Base-by-base conservation (phyloP, 225 moss, liverwort and hornwort genomes). In the Polytrichum commune region DNA sequence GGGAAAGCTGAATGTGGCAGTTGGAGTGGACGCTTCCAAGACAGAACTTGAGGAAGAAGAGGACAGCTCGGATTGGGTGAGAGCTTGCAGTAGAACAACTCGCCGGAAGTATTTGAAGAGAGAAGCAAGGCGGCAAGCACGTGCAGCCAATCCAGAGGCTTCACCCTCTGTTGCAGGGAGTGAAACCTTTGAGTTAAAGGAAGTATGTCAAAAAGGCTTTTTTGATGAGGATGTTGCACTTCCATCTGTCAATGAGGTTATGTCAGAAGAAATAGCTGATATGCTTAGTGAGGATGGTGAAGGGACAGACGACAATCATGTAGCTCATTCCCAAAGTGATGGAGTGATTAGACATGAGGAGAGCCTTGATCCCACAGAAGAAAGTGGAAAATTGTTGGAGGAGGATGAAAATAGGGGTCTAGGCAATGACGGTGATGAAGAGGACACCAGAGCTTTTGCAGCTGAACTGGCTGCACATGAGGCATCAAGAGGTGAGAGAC, bases 71-170 rank as follows among this genome's bases (percentile, higher is more conserved):
- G 90, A 85, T 13, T 91, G 91, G 85, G 55, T 77, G 33, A 85
- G 87, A 72, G 98, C 98, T 5, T 81, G 88, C 67, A 91, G 91
- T 78, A 82, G 98, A 54, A 93, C 85, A 55, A 87, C 95, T 55
- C 85, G 90, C 32, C 90, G 90, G 19, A 90, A 93, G 27, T 91
- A 83, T 63, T 61, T 88, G 68, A 93, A 86, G 73, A 90, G 98
- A 64, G 90, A 86, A 71, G 79, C 84, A 5, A 95, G 72, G 82
- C 83, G 91, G 64, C 82, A 87, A 68, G 71, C 82, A 18, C 74
- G 32, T 32, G 9, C 35, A 35, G 8, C 35, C 35, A 53, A 16
- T 24, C 54, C 72, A 63, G 86, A 85, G 65, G 26, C 32, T 10
- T 69, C 77, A 23, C 27, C 32, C 1, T 69, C 69, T 20, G 64